phyloP scores from a whole-genome alignment of 2,329 filamentous ascomycete genomes.

The Colletotrichum tofieldiae region DNA sequence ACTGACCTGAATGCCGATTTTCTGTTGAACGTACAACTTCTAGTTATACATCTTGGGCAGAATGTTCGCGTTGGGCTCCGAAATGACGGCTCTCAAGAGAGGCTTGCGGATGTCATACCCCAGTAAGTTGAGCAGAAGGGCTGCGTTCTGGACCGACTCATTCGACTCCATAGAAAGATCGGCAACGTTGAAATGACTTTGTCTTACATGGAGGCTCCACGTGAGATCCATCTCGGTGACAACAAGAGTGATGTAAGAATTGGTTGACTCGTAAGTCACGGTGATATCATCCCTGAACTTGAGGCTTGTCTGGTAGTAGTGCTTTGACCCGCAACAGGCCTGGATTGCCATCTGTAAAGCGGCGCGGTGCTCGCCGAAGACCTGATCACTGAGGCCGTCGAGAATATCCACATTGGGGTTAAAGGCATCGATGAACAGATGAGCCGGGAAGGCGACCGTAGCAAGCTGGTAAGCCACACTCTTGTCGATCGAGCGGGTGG shows the following conservation, averaged over 20 bases:
- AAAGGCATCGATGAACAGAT: background rate
- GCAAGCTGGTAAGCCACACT: conserved; percentile 6
- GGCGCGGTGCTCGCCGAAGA: conserved; percentile 6
- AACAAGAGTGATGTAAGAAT: conserved; percentile 35
- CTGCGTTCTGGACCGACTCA: background rate
- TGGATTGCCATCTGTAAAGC: conserved; percentile 14
- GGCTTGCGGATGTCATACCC: conserved; percentile 27
- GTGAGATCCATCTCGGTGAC: conserved; percentile 20
- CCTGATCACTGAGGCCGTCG: background rate
- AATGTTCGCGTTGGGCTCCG: background rate
- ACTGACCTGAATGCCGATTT: conserved; percentile 14
- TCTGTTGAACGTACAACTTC: conserved; percentile 33
- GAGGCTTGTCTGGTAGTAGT: conserved; percentile 28
- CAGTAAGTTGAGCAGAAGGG: conserved; percentile 9
- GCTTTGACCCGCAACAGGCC: conserved; percentile 3
- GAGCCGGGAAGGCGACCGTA: conserved; percentile 13
- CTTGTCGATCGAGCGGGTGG: background rate
- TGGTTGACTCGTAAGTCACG: conserved; percentile 34
- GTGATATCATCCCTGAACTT: conserved; percentile 36
- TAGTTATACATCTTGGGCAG: conserved; percentile 24
- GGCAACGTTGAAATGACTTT: background rate
- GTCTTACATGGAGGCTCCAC: conserved; percentile 42
- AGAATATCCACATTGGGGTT: background rate
- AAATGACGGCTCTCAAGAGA: conserved; percentile 21
- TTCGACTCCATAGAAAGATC: background rate